Base-by-base conservation (phyloP, 2,329 filamentous ascomycete genomes). In the Colletotrichum sp. region DNA sequence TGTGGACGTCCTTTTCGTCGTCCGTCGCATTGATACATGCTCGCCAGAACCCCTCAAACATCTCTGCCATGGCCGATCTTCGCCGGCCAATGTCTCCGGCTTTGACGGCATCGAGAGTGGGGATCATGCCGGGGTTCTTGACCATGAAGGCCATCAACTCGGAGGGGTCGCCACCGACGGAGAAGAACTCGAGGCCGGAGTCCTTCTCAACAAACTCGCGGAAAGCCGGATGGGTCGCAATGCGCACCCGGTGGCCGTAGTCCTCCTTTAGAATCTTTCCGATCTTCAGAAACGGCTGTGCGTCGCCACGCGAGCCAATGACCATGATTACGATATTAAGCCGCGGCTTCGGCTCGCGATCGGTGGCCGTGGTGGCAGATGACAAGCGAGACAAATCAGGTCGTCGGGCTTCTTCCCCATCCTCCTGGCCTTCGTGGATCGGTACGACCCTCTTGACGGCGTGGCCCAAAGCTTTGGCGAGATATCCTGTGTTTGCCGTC, bases 121-220 rank as follows among this genome's bases (percentile, higher is more conserved):
- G 95, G 3, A 97, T 94, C 83, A 96, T 88, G 6, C 94, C 94
- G 0, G 92, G 94, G 80, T 96, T 96, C 85, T 95, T 95, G 39
- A 96, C 94, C 95, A 97, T 96, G 83, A 96, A 96, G 0, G 94
- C 93, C 95, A 96, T 96, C 2, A 97, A 87, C 83, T 96, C 94
- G 0, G 93, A 92, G 3, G 95, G 95, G 79, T 96, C 93, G 3
- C 95, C 95, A 2, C 95, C 95, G 3, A 96, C 91, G 3, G 91
- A 93, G 84, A 96, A 96, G 85, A 96, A 96, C 79, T 96, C 95
- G 1, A 96, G 88, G 0, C 92, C 93, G 0, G 89, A 92, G 77
- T 95, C 93, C 65, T 93, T 89, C 80, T 95, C 90, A 2, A 96
- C 91, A 79, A 96, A 95, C 0, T 95, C 91, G 64, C 92, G 92